Base-by-base conservation (phyloP, 2,329 filamentous ascomycete genomes). In the Claviceps spartinae region DNA sequence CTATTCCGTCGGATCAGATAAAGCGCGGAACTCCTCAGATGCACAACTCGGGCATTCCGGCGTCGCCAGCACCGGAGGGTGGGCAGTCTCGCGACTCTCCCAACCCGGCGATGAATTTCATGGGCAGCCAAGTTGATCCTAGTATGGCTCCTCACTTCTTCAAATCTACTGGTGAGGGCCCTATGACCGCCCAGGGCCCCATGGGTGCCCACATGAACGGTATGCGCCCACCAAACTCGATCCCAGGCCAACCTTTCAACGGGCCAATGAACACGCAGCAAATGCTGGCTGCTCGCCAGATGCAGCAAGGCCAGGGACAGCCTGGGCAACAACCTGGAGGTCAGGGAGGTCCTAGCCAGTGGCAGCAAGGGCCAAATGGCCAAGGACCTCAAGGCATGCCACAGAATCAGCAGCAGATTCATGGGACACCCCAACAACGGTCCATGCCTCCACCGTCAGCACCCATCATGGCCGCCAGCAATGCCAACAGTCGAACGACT, bases 1-100 rank as follows among this genome's bases (percentile, higher is more conserved):
- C 86, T 38, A 89, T 87, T 63, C 84, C 86, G 22, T 73, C 77
- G 45, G 86, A 90, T 55, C 83, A 86, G 67, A 88, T 88, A 76
- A 88, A 87, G 73, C 82, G 86, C 49, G 81, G 81, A 48, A 86
- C 83, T 26, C 84, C 85, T 26, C 85, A 87, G 66, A 82, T 88
- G 76, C 79, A 78, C 60, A 79, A 79, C 53, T 77, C 77, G 40
- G 81, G 77, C 52, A 81, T 88, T 57, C 83, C 84, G 30, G 30
- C 30, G 24, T 88, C 83, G 24, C 85, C 82, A 7, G 74, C 86
- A 55, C 83, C 83, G 2, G 86, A 87, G 62, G 83, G 80, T 34
- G 73, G 71, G 14, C 82, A 77, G 71, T 86, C 79, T 54, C 78
- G 75, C 60, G 79, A 75, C 67, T 86, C 83, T 53, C 83, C 83